Conservation (phyloP, 2,329 filamentous ascomycete species). For the Cladosporium phlei region DNA sequence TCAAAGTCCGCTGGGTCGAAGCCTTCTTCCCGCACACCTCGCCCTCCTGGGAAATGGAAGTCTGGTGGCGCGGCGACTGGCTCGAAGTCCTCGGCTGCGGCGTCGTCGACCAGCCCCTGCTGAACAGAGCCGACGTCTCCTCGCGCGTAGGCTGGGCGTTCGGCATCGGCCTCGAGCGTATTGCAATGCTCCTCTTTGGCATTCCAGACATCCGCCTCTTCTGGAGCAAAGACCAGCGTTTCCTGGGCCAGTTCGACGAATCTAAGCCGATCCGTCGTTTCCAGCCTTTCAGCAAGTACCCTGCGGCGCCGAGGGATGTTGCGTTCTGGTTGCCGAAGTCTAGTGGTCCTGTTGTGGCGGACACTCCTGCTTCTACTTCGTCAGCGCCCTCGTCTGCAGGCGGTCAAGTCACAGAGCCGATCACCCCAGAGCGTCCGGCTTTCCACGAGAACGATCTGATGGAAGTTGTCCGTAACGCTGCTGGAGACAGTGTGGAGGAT, state of each 20-base stretch:
- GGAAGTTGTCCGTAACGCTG: constrained; percentile 83
- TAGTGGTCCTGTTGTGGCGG: constrained; percentile 24
- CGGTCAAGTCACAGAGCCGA: constrained; percentile 23
- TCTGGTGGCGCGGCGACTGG: constrained; percentile 93
- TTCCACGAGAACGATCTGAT: constrained; percentile 97
- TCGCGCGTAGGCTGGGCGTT: constrained; percentile 88
- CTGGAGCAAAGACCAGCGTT: constrained; percentile 82
- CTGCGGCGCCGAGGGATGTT: constrained; percentile 84
- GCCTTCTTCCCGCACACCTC: constrained; percentile 97
- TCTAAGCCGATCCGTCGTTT: constrained; percentile 58
- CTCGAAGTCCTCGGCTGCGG: constrained; percentile 93
- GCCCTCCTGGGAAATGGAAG: constrained; percentile 92
- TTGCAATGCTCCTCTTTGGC: constrained; percentile 94
- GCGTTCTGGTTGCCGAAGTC: constrained; percentile 73
- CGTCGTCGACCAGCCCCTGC: constrained; percentile 76
- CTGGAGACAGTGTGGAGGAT: constrained; percentile 81
- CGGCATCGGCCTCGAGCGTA: constrained; percentile 85
- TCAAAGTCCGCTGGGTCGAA: constrained; percentile 89
- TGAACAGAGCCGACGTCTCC: constrained; percentile 70
- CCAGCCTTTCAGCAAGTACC: constrained; percentile 84
- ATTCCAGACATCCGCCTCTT: constrained; percentile 96
- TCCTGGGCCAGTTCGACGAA: constrained; percentile 71
- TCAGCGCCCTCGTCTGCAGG: constrained; percentile 32
- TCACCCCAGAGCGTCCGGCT: constrained; percentile 30
- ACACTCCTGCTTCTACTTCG: constrained; percentile 28